phyloP scores from a whole-genome alignment of 2,329 filamentous ascomycete species.

The Colletotrichum sp. region DNA sequence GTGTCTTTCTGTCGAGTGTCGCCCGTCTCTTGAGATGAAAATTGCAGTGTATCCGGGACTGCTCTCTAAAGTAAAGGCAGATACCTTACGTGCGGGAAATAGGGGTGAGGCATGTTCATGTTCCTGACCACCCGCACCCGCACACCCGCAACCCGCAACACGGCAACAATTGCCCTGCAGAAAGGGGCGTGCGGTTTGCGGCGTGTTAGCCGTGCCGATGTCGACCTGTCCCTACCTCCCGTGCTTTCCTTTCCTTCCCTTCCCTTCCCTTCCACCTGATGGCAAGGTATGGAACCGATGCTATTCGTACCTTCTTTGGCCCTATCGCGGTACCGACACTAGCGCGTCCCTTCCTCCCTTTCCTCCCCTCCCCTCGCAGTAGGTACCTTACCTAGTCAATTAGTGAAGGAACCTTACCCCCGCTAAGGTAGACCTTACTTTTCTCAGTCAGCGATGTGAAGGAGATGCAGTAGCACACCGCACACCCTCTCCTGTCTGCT shows the following conservation, averaged over 20 bases:
- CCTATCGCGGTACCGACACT: neutral
- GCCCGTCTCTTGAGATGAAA: conserved; percentile 9
- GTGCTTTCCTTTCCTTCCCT: neutral
- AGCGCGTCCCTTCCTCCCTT: neutral
- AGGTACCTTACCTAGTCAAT: neutral
- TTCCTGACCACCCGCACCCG: neutral
- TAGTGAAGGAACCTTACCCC: neutral
- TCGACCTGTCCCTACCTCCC: neutral
- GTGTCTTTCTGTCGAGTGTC: neutral
- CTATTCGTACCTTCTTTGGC: neutral
- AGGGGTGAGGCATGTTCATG: conserved; percentile 3
- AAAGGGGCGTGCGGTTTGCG: neutral
- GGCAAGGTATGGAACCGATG: neutral
- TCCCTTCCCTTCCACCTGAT: neutral
- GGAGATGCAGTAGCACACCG: neutral
- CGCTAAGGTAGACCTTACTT: neutral
- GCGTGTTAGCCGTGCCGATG: neutral
- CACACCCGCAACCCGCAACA: neutral
- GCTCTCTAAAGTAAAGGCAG: neutral
- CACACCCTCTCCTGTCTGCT: neutral
- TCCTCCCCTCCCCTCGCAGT: neutral
- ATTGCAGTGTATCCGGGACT: neutral
- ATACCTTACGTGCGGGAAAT: neutral
- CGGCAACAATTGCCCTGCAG: neutral
- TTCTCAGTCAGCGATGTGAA: neutral